Evolutionary conservation across 176 grass and related monocot species (phyloP).

Genomic region (Triticum monococcum): DNA sequence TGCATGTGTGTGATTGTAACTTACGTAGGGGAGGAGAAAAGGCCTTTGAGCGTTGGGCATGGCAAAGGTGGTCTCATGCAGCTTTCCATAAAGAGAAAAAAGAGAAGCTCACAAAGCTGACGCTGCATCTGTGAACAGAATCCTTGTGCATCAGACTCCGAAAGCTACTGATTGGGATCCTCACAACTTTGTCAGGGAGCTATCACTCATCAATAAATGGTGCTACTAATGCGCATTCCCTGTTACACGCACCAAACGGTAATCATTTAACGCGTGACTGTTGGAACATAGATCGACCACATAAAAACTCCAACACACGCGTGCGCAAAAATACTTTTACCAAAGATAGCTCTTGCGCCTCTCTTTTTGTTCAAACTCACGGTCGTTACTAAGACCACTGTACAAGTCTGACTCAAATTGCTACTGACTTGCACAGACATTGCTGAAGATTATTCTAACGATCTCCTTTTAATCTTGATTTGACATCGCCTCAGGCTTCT

Average conservation of each 20-base stretch:
- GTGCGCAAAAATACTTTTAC: no score
- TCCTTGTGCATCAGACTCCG: neutral
- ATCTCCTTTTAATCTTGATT: no score
- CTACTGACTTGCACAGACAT: no score
- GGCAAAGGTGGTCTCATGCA: constrained; percentile 19
- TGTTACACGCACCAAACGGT: neutral
- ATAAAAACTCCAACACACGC: no score
- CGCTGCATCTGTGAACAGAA: constrained; percentile 4
- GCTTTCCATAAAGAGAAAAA: constrained; percentile 40
- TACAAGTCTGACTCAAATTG: no score
- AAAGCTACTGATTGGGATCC: neutral
- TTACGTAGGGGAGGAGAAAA: constrained; percentile 9
- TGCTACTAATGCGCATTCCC: neutral
- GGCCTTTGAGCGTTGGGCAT: constrained; percentile 8
- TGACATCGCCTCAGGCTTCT: no score
- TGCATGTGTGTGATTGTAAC: neutral
- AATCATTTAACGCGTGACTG: no score
- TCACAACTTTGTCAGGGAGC: neutral
- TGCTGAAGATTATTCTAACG: no score
- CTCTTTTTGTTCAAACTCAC: no score
- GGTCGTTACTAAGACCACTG: no score
- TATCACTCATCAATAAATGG: neutral
- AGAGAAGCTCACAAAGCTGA: constrained; percentile 17
- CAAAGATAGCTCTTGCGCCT: no score
- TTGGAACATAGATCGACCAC: no score